Evolutionary conservation across 345 rosid genomes (phyloP), one percentile per base, ranked within the genome.

Genomic region (Acer yangbiense): DNA sequence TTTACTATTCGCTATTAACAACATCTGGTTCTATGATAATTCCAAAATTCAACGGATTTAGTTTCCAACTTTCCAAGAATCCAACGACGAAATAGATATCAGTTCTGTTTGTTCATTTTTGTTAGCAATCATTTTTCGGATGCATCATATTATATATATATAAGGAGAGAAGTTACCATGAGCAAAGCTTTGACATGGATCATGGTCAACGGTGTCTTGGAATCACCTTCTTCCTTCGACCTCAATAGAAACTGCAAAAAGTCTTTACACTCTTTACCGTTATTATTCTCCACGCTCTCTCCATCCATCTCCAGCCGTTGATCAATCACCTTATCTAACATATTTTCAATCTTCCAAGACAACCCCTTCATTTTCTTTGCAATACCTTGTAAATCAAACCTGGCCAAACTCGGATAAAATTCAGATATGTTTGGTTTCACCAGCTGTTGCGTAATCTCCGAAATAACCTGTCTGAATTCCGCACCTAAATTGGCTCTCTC

Each of bases 301-400:
- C 44, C 35, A 9, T 80, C 81, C 72, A 80, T 48, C 71, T 74
- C 80, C 79, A 61, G 1, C 58, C 87, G 66, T 25, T 29, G 29
- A 50, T 74, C 84, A 10, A 91, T 91, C 68, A 87, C 71, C 29
- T 20, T n/a, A 20, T 89, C 85, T 20, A 88, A 75, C 3, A 89
- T 83, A 13, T 39, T 62, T 77, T 90, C 86, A 2, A 92, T 72
- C 66, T 81, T 73, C 9, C 11, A 9, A 7, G 79, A 77, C 72
- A 79, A 20, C 14, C 6, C 65, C 1, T 32, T 6, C 88, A 85
- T 83, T 75, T 79, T 79, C 79, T 78, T 87, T 17, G 10, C 68
- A 32, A 86, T 27, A 11, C 97, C 90, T 77, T 92, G 93, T 74
- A 89, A 74, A 71, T 90, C 94, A 21, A 89, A 87, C 72, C 88